phyloP scores from a whole-genome alignment of 345 rosid genomes.

The Litchi chinensis region DNA sequence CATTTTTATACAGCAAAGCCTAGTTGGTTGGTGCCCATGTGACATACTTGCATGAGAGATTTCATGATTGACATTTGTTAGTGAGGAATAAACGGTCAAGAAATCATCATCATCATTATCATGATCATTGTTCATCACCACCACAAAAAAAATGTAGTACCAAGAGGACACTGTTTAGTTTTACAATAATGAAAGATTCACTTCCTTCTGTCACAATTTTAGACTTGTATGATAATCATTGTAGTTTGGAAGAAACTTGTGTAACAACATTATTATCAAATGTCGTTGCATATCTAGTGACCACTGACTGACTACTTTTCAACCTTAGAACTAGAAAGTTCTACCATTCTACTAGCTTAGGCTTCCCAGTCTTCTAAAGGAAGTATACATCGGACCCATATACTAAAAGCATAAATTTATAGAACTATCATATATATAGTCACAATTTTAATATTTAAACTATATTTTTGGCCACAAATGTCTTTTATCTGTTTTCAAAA shows the following conservation, averaged over 20 bases:
- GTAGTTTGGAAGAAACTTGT: not conserved
- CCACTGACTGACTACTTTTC: no score
- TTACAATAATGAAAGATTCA: not conserved
- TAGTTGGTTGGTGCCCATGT: slow-evolving; percentile 31
- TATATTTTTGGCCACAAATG: no score
- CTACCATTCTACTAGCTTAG: no score
- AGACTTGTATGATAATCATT: not conserved
- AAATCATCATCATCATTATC: slow-evolving; percentile 22
- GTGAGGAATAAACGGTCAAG: slow-evolving; percentile 21
- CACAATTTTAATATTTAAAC: no score
- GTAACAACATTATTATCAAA: not conserved
- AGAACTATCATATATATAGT: no score
- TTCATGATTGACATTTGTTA: slow-evolving; percentile 16
- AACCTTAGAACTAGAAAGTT: no score
- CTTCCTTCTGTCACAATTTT: not conserved
- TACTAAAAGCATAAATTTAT: no score
- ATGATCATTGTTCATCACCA: not conserved
- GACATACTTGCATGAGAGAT: not conserved
- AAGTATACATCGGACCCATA: no score
- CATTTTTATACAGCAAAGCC: not conserved
- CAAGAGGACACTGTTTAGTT: not conserved
- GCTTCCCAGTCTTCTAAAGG: no score
- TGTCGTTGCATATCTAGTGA: no score
- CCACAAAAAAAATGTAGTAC: not conserved
- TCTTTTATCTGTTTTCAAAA: no score